phyloP scores from a whole-genome alignment of 192 early-diverging fungal species.

The Diversispora epigaea region DNA sequence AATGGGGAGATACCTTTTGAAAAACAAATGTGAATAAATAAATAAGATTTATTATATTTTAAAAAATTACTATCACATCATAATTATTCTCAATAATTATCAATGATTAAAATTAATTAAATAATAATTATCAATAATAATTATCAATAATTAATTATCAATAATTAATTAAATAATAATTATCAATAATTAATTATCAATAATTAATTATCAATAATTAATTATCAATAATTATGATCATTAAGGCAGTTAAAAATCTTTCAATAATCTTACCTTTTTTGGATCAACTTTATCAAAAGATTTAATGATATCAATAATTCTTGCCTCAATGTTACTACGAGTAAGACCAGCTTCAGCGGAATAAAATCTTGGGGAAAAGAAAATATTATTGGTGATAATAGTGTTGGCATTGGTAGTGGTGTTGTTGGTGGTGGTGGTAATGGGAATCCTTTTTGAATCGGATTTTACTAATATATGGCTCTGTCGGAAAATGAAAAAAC shows the following conservation, averaged over 20 bases:
- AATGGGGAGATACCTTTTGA: constrained; percentile 72
- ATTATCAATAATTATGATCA: background rate
- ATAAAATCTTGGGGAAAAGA: background rate
- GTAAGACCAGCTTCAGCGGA: constrained; percentile 26
- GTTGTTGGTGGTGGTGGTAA: background rate
- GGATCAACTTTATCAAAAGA: constrained; percentile 97
- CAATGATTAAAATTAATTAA: background rate
- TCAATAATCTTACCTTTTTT: constrained; percentile 71
- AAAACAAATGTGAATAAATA: background rate
- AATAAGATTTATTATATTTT: too few relatives aligned
- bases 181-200: too few relatives aligned
- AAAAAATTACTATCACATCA: background rate
- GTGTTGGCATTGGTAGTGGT: background rate
- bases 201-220: background rate
- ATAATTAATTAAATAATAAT: too few relatives aligned
- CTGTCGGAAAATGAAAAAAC: constrained; percentile 9
- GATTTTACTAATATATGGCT: background rate
- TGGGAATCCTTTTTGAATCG: background rate
- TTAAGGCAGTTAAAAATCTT: too few relatives aligned
- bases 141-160: background rate
- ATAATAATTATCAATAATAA: too few relatives aligned
- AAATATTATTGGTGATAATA: too few relatives aligned
- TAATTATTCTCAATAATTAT: background rate
- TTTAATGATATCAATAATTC: constrained; percentile 84
- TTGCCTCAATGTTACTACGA: constrained; percentile 72